Evolutionary conservation across 2,329 filamentous ascomycete genomes (phyloP).

Genomic region (Pestalotiopsis fici): DNA sequence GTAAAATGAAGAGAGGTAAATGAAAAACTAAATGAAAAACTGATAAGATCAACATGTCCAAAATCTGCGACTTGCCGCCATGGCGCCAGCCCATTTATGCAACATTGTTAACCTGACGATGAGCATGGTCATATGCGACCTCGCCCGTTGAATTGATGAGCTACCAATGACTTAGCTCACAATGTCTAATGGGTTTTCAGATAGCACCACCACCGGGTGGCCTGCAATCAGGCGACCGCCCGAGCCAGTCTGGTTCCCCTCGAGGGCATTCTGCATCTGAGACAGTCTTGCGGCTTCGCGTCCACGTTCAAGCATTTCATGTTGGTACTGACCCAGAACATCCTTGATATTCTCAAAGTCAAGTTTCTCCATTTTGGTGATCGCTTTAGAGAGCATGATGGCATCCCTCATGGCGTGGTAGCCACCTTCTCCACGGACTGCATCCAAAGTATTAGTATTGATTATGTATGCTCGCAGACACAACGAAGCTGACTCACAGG

Average conservation of each 20-base stretch:
- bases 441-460: background rate
- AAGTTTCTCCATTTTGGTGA: conserved; percentile 18
- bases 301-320: conserved; percentile 26
- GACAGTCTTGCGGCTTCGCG: conserved; percentile 21
- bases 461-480: background rate
- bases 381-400: conserved; percentile 24
- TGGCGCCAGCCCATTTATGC: too few relatives aligned
- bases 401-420: conserved; percentile 51
- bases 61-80: too few relatives aligned
- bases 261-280: background rate
- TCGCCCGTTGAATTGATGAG: too few relatives aligned
- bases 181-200: background rate
- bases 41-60: too few relatives aligned
- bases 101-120: too few relatives aligned
- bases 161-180: background rate
- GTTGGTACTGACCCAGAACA: conserved; percentile 23
- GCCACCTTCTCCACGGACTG: conserved; percentile 24
- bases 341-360: conserved; percentile 12
- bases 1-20: too few relatives aligned
- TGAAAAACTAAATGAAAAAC: too few relatives aligned
- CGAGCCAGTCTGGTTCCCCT: background rate
- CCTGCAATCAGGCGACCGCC: background rate
- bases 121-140: too few relatives aligned
- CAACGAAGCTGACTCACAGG: conserved; percentile 31
- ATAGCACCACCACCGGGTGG: background rate